phyloP scores from a whole-genome alignment of 768 basidiomycete species.

The Mycena chlorophos region DNA sequence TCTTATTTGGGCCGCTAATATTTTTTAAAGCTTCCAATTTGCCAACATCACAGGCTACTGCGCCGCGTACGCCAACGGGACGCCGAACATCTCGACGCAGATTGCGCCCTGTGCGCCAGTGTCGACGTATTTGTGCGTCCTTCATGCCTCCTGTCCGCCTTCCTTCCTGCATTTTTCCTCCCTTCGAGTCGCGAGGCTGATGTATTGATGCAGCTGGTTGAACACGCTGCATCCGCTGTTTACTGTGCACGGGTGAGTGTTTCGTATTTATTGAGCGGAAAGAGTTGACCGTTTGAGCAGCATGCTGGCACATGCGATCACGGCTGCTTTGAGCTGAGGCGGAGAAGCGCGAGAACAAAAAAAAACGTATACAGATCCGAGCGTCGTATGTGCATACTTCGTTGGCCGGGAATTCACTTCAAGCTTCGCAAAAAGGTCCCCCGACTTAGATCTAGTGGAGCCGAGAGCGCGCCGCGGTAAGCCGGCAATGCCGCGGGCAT shows the following conservation, averaged over 20 bases:
- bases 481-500: too few species aligned
- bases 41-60: constrained; percentile 61
- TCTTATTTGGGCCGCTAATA: neutral
- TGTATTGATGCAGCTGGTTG: constrained; percentile 47
- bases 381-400: too few species aligned
- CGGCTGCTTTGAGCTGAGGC: constrained; percentile 47
- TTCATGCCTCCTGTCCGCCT: neutral
- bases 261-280: neutral
- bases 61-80: constrained; percentile 59
- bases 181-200: neutral
- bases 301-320: constrained; percentile 51
- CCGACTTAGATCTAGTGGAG: too few species aligned
- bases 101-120: constrained; percentile 59
- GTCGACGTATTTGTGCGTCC: constrained; percentile 57
- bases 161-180: neutral
- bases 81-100: constrained; percentile 52
- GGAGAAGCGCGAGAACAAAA: too few species aligned
- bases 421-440: too few species aligned
- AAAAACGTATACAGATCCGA: too few species aligned
- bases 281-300: constrained; percentile 27
- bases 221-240: constrained; percentile 63
- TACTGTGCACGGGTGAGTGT: constrained; percentile 58
- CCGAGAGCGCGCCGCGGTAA: too few species aligned
- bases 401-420: too few species aligned
- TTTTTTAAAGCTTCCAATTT: constrained; percentile 43